Base-by-base conservation (phyloP, 108 stramenopile genomes). In the Poteriospumella lacustris region DNA sequence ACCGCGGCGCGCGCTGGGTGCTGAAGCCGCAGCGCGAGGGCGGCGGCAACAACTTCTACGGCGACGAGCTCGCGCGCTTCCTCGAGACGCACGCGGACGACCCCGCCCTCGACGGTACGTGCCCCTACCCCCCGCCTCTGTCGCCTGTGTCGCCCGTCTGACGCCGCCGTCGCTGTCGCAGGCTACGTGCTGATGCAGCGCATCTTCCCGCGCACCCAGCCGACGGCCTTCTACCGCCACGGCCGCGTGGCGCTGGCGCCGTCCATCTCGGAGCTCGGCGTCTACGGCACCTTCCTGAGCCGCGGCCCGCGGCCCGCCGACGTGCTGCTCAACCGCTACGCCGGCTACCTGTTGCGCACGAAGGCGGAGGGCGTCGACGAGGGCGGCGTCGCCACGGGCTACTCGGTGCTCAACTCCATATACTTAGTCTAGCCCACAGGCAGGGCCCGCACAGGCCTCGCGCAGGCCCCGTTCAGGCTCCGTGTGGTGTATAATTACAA, bases 1-100 rank as follows among this genome's bases (percentile, higher is more conserved):
- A 60, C 81, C 43, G 91, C 89, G 3, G 78, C 75, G 15, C 15
- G 24, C 82, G 89, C 56, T 99, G 90, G 82, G 97, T 99, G 0
- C 70, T 97, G 44, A 99, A 99, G 86, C 97, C 97, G 34, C 97
- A 99, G 84, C 91, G 97, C 26, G 97, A 97, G 88, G 97, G 97
- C 3, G 97, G 97, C 40, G 97, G 97, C 28, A 95, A 99, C 85
- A 99, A 99, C 80, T 89, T 91, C 64, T 98, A 96, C 69, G 95
- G 93, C 19, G 85, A 91, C 28, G 83, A 90, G 26, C 52, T 98
- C 70, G 5, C n/a, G 26, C 26, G 33, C 9, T 64, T 64, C 31
- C 36, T 64, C 28, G 12, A 5, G 9, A 34, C 15, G 3, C 15
- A 91, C 58, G 62, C 91, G 44, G 58, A 72, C 0, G 79, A 78